phyloP scores from a whole-genome alignment of 2,329 filamentous ascomycete genomes.

The Trichoderma brevicompactum region DNA sequence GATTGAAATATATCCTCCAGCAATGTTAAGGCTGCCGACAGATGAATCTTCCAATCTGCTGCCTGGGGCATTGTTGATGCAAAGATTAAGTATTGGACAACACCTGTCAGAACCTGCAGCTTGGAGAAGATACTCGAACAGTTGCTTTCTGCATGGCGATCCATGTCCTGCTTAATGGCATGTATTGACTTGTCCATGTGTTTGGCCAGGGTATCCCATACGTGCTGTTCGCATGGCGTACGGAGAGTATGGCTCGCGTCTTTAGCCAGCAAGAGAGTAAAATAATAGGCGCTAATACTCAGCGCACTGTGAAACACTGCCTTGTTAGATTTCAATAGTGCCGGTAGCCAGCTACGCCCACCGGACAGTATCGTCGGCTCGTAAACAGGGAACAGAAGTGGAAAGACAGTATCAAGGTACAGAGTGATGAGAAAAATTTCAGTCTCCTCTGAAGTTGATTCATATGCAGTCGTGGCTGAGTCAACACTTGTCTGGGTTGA shows the following conservation, averaged over 20 bases:
- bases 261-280: conserved; percentile 43
- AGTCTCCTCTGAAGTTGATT: background rate
- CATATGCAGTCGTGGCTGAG: background rate
- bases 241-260: conserved; percentile 19
- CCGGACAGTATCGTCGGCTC: conserved; percentile 52
- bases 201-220: conserved; percentile 18
- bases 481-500: background rate
- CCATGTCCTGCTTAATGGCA: conserved; percentile 3
- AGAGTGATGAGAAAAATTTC: conserved; percentile 8
- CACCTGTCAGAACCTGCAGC: conserved; percentile 44
- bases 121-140: background rate
- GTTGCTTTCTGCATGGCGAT: conserved; percentile 27
- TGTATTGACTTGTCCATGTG: conserved; percentile 15
- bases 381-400: conserved; percentile 61
- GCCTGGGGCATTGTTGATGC: conserved; percentile 46
- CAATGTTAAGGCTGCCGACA: conserved; percentile 11
- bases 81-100: conserved; percentile 52
- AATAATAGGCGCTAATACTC: conserved; percentile 56
- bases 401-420: conserved; percentile 48
- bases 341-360: conserved; percentile 57
- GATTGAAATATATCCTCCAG: background rate
- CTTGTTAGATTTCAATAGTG: conserved; percentile 53
- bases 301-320: conserved; percentile 55
- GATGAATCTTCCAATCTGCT: conserved; percentile 37
- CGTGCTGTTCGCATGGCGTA: conserved; percentile 1